Conservation (phyloP, 306 rosid species). For the Fragaria ananassa region DNA sequence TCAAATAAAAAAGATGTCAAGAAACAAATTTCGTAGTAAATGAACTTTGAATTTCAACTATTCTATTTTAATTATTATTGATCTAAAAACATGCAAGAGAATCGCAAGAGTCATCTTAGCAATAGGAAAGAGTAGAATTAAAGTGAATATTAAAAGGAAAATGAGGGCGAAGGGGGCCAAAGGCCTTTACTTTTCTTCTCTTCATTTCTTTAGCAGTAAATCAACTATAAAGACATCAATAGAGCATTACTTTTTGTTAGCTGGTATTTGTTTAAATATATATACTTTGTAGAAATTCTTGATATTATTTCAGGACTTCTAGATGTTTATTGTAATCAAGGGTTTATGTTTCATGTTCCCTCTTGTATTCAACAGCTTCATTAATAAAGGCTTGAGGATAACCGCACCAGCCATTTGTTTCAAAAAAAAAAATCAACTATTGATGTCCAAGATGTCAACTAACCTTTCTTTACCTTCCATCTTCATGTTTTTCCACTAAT, state of each 20-base stretch:
- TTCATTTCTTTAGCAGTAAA: background rate
- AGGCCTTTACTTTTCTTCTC: background rate
- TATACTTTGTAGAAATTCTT: no score
- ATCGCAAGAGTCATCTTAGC: no score
- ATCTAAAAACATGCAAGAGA: background rate
- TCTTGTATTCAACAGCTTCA: no score
- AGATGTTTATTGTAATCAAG: no score
- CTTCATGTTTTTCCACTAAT: background rate
- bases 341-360: no score
- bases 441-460: background rate
- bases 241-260: accelerated
- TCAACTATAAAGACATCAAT: background rate
- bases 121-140: background rate
- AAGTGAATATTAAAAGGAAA: background rate
- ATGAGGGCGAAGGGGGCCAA: background rate
- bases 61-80: no score
- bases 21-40: background rate
- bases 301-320: no score
- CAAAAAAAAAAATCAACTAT: background rate
- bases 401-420: no score
- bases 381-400: no score
- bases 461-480: background rate
- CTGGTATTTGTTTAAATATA: no score
- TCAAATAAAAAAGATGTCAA: no score
- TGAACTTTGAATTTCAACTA: background rate